phyloP scores from a whole-genome alignment of 2,329 filamentous ascomycete genomes.

The Fusarium torreyae region DNA sequence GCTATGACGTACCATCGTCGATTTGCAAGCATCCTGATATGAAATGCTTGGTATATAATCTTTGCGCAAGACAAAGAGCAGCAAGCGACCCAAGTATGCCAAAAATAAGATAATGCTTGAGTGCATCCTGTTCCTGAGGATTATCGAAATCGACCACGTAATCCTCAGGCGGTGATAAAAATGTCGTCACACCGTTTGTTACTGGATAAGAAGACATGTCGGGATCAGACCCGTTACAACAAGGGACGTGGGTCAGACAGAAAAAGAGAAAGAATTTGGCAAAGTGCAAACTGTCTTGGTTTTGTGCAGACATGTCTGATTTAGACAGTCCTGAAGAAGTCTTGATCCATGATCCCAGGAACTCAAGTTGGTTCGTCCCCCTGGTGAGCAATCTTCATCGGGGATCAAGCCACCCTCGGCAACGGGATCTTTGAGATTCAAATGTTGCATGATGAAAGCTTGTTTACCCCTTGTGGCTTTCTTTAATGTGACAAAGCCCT shows the following conservation, averaged over 20 bases:
- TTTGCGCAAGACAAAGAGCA: conserved; percentile 36
- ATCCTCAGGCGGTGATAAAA: conserved; percentile 47
- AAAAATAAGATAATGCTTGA: conserved; percentile 48
- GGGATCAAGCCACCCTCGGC: background rate
- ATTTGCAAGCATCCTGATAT: conserved; percentile 23
- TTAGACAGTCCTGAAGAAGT: background rate
- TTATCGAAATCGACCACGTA: conserved; percentile 53
- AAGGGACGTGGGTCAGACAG: too few relatives aligned
- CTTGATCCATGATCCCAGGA: background rate
- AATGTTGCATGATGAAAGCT: background rate
- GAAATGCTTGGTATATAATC: conserved; percentile 52
- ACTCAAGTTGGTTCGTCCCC: background rate
- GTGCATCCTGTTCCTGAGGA: conserved; percentile 43
- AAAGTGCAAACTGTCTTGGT: background rate
- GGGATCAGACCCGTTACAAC: background rate
- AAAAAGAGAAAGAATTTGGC: too few relatives aligned
- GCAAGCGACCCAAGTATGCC: conserved; percentile 44
- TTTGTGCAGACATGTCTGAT: background rate
- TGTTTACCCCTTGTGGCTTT: background rate
- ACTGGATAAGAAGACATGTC: conserved; percentile 34
- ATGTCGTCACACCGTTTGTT: conserved; percentile 43
- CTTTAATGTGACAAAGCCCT: background rate
- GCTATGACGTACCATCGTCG: conserved; percentile 36
- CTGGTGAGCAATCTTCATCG: background rate
- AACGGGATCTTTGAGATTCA: background rate